phyloP scores from a whole-genome alignment of 306 rosid genomes.

The Vigna reflexopilosa region DNA sequence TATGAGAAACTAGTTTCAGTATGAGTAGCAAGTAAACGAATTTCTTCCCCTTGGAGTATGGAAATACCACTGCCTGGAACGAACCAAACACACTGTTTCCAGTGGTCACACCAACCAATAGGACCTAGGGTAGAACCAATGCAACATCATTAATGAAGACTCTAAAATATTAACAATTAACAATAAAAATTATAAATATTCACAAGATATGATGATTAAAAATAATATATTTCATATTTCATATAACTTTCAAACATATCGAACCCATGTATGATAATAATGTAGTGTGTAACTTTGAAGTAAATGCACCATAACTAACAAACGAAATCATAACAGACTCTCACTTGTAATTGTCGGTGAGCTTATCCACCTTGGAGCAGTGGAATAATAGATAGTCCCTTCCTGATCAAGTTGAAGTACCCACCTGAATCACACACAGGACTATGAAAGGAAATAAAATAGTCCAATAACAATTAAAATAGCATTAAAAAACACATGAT shows the following conservation, averaged over 20 bases:
- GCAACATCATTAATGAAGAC: conserved; percentile 35
- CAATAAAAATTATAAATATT: conserved; percentile 15
- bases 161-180: not conserved
- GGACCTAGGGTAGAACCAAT: conserved; percentile 61
- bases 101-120: conserved; percentile 91
- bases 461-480: not conserved
- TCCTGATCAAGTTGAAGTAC: conserved; percentile 87
- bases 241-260: conserved; percentile 27
- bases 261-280: conserved; percentile 8
- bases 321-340: conserved; percentile 42
- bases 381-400: conserved; percentile 84
- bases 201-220: conserved; percentile 12
- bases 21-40: conserved; percentile 68
- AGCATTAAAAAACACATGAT: conserved; percentile 36
- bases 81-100: conserved; percentile 99
- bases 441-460: not conserved
- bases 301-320: not conserved
- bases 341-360: conserved; percentile 56
- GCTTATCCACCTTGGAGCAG: conserved; percentile 86
- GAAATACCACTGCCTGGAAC: conserved; percentile 76
- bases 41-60: conserved; percentile 59
- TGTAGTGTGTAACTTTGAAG: conserved; percentile 8
- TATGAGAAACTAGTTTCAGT: conserved; percentile 71
- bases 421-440: conserved; percentile 68
- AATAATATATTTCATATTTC: conserved; percentile 34